Evolutionary conservation across 495 filamentous ascomycete species (phyloP), one percentile per base, ranked within the genome.

Genomic region (Penicillium pancosmium): DNA sequence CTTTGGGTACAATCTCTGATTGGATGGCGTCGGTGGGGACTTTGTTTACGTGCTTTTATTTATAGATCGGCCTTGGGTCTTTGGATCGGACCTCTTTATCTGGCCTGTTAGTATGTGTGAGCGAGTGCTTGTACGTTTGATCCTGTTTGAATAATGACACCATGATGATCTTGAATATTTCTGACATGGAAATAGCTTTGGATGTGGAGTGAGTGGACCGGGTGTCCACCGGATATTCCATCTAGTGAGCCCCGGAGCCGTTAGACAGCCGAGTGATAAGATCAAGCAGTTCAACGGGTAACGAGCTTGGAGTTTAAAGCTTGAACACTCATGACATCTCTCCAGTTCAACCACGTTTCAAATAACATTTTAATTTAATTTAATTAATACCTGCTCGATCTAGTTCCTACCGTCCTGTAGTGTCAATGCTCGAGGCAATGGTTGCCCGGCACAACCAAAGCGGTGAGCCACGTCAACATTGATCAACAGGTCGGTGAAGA

Each of bases 371-470:
- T 13, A 38, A 38, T 38, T 38, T 10, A 38, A 38, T n/a, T 12
- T 13, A 44, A 44, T 19, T 16, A 44, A 31, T 18, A 19, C 2
- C 15, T 7, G 9, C n/a, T 13, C 41, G 5, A 38, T 13, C 36
- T 38, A n/a, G 1, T 44, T 6, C 19, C 41, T 19, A 9, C 41
- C 1, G 5, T 44, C 16, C 7, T 7, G 7, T 10, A 18, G 4
- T 55, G 38, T 56, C 58, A 60, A 18, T 44, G 15, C 13, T 21
- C n/a, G 21, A 18, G n/a, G 1, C 11, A 16, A 9, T 27, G 41
- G 59, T 73, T 73, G 70, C 70, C 70, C 68, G 52, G 68, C 54
- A 65, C 68, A 66, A 71, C 70, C 46, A 54, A 50, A 62, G 66
- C 68, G 70, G 68, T 67, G 57, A 65, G 51, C 31, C 12, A 38